These are phyloP conservation scores for Hygrophila difformis DNA, from an alignment of 257 asterid genomes.

Conservation along the genomic window DNA sequence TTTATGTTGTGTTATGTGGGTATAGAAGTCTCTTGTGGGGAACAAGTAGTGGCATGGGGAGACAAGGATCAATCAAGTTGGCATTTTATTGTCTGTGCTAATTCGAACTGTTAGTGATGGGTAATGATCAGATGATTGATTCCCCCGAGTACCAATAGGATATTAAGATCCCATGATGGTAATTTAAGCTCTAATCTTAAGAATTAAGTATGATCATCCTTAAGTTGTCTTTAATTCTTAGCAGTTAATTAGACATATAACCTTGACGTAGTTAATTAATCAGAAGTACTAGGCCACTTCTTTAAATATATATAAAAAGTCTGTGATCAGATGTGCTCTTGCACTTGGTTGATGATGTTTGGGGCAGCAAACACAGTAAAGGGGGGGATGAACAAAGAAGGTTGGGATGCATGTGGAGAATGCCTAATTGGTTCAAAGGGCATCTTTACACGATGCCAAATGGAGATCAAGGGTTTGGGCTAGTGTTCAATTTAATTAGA, in stretches of 20 bases:
- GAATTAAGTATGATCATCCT: too few species aligned
- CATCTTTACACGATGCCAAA: conserved; percentile 41
- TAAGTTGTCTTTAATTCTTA: too few species aligned
- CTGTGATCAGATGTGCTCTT: conserved; percentile 18
- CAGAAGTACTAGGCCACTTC: too few species aligned
- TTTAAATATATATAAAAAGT: too few species aligned
- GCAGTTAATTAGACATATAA: too few species aligned
- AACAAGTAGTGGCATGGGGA: conserved; percentile 23
- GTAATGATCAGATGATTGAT: conserved; percentile 2
- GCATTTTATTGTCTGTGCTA: conserved; percentile 1
- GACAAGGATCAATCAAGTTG: conserved; percentile 20
- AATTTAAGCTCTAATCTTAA: too few species aligned
- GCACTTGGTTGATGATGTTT: conserved; percentile 1
- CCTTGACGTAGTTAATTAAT: too few species aligned
- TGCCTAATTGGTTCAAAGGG: conserved; percentile 28
- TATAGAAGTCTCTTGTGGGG: too few species aligned
- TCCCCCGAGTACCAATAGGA: neutral
- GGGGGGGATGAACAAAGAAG: conserved; percentile 10
- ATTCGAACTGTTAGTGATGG: neutral
- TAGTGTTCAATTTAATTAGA: conserved; percentile 4
- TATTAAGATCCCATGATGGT: too few species aligned
- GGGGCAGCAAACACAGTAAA: conserved; percentile 5
- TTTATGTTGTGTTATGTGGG: too few species aligned
- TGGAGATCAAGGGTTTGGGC: too few species aligned
- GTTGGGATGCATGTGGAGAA: conserved; percentile 29